Evolutionary conservation across 2,329 filamentous ascomycete species (phyloP).

Genomic region (Domatiomyces globalis): DNA sequence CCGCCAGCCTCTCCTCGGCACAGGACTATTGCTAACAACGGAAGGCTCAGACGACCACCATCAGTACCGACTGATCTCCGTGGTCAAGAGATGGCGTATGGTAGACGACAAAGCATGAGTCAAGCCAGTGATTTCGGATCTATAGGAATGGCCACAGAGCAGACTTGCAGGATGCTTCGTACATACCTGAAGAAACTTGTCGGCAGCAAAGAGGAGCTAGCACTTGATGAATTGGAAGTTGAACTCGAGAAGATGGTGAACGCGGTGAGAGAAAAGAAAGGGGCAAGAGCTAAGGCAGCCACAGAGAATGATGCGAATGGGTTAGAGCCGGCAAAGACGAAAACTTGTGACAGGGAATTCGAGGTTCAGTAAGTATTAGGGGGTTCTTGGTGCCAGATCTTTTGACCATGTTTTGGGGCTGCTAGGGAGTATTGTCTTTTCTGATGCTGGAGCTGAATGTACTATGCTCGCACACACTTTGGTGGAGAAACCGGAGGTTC

Average conservation of each 20-base stretch:
- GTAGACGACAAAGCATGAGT: slow-evolving; percentile 20
- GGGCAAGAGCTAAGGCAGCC: not conserved
- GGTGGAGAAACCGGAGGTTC: not conserved
- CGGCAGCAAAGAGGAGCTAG: slow-evolving; percentile 29
- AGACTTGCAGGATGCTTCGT: slow-evolving; percentile 42
- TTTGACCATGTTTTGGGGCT: not conserved
- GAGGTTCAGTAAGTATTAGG: not conserved
- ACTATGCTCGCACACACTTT: not conserved
- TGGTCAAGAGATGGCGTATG: slow-evolving; percentile 26
- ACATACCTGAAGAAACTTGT: slow-evolving; percentile 44
- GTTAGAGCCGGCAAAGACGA: not conserved
- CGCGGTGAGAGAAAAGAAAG: slow-evolving; percentile 28
- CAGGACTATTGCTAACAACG: slow-evolving; percentile 21
- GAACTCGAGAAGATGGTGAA: slow-evolving; percentile 39
- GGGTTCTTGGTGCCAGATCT: not conserved
- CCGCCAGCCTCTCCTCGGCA: slow-evolving; percentile 17
- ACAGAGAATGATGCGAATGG: not conserved
- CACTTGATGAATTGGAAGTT: slow-evolving; percentile 41
- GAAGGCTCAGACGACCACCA: slow-evolving; percentile 26
- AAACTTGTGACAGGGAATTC: not conserved
- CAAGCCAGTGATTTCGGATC: slow-evolving; percentile 31
- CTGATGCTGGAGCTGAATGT: not conserved
- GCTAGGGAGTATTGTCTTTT: not conserved
- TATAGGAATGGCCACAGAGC: slow-evolving; percentile 41
- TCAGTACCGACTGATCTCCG: slow-evolving; percentile 35